These are phyloP conservation scores for Tulasnella sp. DNA, from an alignment of 768 basidiomycete species.

Conservation along the genomic window DNA sequence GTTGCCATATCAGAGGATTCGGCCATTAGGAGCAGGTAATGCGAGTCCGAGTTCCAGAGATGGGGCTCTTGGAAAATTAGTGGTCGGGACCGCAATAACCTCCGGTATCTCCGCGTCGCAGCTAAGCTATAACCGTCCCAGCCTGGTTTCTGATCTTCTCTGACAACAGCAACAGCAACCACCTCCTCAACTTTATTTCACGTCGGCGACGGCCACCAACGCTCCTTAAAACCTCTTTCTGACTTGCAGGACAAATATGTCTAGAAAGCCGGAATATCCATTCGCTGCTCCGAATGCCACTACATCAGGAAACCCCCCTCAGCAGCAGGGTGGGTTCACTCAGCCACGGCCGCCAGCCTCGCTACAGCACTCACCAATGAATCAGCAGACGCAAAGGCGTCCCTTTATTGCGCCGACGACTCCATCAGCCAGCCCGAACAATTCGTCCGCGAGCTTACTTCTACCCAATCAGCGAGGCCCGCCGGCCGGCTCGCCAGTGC, in stretches of 20 bases:
- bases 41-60: too few relatives aligned
- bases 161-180: background rate
- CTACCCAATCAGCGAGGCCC: constrained; percentile 2
- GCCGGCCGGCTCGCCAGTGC: background rate
- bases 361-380: background rate
- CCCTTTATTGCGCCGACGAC: constrained; percentile 2
- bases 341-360: constrained; percentile 5
- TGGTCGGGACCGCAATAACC: too few relatives aligned
- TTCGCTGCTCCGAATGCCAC: constrained; percentile 8
- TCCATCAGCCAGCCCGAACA: background rate
- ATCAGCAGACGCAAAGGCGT: constrained; percentile 4
- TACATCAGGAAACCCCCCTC: background rate
- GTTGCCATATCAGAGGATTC: too few relatives aligned
- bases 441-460: background rate
- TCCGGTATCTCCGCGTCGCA: background rate
- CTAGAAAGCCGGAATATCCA: background rate
- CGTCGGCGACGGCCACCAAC: background rate
- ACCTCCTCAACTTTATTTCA: background rate
- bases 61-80: too few relatives aligned
- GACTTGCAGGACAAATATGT: background rate
- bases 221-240: background rate
- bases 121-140: background rate
- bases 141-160: too few relatives aligned
- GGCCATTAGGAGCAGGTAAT: too few relatives aligned
- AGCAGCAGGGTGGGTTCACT: background rate